These are phyloP conservation scores for Lachnellula hyalina DNA, from an alignment of 2,329 filamentous ascomycete species.

Conservation along the genomic window DNA sequence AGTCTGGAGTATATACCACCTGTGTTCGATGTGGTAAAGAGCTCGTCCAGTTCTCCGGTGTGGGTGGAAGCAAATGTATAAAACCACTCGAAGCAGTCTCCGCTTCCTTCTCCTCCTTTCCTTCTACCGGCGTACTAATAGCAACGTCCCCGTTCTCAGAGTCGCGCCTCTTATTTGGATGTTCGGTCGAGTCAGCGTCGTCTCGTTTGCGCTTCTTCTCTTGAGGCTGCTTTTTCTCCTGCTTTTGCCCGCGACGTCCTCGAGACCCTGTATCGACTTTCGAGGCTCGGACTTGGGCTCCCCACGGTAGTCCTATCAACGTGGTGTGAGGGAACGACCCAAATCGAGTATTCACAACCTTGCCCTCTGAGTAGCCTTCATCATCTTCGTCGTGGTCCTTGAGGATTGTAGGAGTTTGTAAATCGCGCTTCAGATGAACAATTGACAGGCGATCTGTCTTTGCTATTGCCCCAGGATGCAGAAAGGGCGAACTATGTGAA, in stretches of 20 bases:
- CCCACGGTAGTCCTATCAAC: conserved; percentile 76
- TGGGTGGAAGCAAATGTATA: conserved; percentile 71
- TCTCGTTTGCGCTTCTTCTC: conserved; percentile 41
- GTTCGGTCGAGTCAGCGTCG: conserved; percentile 26
- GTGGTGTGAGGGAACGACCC: conserved; percentile 84
- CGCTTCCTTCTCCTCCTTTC: conserved; percentile 42
- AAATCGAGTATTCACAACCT: conserved; percentile 85
- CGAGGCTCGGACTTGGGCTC: conserved; percentile 84
- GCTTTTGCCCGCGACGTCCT: conserved; percentile 64
- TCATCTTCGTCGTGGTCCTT: conserved; percentile 55
- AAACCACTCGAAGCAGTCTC: conserved; percentile 62
- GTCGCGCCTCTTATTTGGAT: conserved; percentile 6
- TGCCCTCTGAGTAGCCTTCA: conserved; percentile 69
- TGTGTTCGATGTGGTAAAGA: conserved; percentile 78
- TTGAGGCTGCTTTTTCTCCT: conserved; percentile 43
- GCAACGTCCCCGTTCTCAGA: conserved; percentile 21
- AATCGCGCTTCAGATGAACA: conserved; percentile 83
- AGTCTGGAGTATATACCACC: conserved; percentile 82
- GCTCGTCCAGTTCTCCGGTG: conserved; percentile 76
- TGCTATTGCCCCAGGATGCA: conserved; percentile 62
- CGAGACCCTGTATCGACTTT: conserved; percentile 88
- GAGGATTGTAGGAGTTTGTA: conserved; percentile 70
- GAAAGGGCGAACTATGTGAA: conserved; percentile 63
- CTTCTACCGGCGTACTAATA: conserved; percentile 18
- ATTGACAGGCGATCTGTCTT: conserved; percentile 67